A percentile compares a stretch with the other conserved stretches of the same genome.
Evolutionary conservation across 176 grass and related monocot genomes (phyloP).

Genomic region (Lolium perenne): DNA sequence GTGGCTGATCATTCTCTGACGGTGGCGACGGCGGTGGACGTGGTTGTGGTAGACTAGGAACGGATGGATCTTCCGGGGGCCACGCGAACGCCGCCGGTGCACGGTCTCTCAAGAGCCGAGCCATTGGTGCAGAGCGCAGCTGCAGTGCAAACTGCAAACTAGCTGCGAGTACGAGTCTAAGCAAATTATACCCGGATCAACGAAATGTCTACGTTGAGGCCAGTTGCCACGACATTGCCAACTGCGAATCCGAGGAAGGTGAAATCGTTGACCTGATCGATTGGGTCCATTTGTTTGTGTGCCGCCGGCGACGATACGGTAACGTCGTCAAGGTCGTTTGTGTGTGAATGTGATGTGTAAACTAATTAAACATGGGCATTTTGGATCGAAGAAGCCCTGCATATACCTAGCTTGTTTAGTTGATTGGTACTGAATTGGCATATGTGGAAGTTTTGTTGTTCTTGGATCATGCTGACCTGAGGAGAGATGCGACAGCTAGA

Average conservation of each 20-base stretch:
- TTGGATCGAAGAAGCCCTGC: not conserved
- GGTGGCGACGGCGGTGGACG: not conserved
- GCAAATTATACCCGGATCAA: not conserved
- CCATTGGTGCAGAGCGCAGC: not conserved
- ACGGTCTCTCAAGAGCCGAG: not conserved
- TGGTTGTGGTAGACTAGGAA: not conserved
- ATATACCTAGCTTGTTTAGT: not conserved
- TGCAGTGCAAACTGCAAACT: not conserved
- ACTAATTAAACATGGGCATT: not conserved
- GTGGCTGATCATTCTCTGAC: not conserved
- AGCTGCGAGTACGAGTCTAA: not conserved
- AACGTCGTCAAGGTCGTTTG: not conserved
- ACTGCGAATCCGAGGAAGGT: not conserved
- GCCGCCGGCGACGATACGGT: conserved; percentile 16
- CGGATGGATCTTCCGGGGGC: not conserved
- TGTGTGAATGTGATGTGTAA: not conserved
- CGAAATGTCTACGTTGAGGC: not conserved
- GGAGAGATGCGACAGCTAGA: conserved; percentile 1
- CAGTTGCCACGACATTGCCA: not conserved
- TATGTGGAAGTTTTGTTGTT: not conserved
- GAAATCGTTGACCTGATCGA: not conserved
- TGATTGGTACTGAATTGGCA: not conserved
- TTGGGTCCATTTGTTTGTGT: not conserved
- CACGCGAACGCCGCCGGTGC: not conserved
- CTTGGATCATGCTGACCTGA: not conserved